Percentiles rank a stretch among this genome's conserved stretches.
Conservation (phyloP, 2,329 filamentous ascomycete genomes). For the Reticulascus tulasneorum region DNA sequence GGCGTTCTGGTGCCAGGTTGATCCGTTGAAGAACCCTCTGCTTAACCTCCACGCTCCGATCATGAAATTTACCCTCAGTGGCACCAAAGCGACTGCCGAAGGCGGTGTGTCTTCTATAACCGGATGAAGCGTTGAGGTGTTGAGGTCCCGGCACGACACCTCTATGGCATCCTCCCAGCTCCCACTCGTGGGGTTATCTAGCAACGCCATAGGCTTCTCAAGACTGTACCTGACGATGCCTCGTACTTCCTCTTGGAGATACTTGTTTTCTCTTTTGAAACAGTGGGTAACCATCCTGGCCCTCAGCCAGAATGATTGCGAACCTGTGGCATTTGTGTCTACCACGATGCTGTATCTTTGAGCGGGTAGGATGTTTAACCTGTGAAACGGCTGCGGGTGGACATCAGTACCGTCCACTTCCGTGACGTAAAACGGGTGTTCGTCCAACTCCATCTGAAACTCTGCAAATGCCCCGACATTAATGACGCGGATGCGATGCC, state of each 20-base stretch:
- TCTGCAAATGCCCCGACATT: constrained; percentile 69
- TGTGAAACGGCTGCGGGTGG: constrained; percentile 52
- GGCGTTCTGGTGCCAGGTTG: constrained; percentile 39
- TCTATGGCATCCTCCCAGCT: constrained; percentile 47
- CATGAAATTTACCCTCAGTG: constrained; percentile 50
- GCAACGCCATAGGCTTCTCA: no score
- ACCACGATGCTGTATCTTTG: constrained; percentile 68
- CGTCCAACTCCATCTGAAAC: constrained; percentile 68
- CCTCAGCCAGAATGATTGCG: constrained; percentile 59
- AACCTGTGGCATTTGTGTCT: constrained; percentile 51
- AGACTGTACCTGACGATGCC: constrained; percentile 26
- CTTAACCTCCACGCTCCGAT: constrained; percentile 50
- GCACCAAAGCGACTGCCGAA: constrained; percentile 34
- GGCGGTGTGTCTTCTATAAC: constrained; percentile 30
- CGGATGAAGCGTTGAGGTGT: constrained; percentile 42
- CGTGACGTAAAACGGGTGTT: constrained; percentile 59
- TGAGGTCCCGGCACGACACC: constrained; percentile 49
- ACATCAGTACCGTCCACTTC: constrained; percentile 69
- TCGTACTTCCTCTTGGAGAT: constrained; percentile 24
- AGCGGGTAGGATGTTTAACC: constrained; percentile 64
- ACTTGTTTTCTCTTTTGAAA: constrained; percentile 27
- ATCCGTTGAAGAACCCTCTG: constrained; percentile 52
- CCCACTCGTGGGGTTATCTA: constrained; percentile 37
- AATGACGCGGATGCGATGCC: constrained; percentile 63
- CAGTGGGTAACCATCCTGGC: constrained; percentile 42